Evolutionary conservation across 192 early-diverging fungal species (phyloP), one percentile per base, ranked within the genome.

Genomic region (Gaertneriomyces sp.): DNA sequence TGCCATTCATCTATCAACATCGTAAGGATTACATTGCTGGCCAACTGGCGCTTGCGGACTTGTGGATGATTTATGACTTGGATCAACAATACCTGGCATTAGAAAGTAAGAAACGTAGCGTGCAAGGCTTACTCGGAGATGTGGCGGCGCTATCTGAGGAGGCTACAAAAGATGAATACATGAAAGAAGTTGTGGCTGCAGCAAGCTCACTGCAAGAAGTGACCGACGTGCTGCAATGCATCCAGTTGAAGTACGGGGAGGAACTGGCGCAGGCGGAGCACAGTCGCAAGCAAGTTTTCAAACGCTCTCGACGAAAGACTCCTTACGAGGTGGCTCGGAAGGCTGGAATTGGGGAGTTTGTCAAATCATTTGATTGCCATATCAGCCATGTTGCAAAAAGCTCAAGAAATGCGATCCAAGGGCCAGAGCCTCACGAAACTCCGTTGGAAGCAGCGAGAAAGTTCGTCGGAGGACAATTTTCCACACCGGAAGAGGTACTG

Each of bases 61-160:
- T 98, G 43, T 98, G 95, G 95, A 79, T 82, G 45, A 89, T 98
- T 42, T 88, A 88, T 66, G 95, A 98, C 66, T 73, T 90, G 57
- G 92, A 95, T 57, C 71, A 80, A 61, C 86, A 88, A 64, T 94
- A 85, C 68, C 85, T 84, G 16, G 81, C 83, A 3, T 80, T 96
- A 61, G 67, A 89, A 57, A 74, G 87, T 53, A 84, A 86, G 25
- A 84, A 74, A 17, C 33, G 43, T 33, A 61, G 44, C 7, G 59
- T 74, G 7, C 38, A 44, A 5, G 54, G 17, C n/a, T 40, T 77
- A 0, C 64, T 80, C 25, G 58, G 53, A n/a, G 72, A 80, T 14
- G 78, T 63, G 70, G 84, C 60, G 64, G 78, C 8, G 74, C 80
- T 56, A 52, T 88, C 46, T 66, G 49, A 82, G 80, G 25, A 65